Evolutionary conservation across 306 rosid genomes (phyloP), one percentile per base, ranked within the genome.

Genomic region (Astragalus glycyphyllos): DNA sequence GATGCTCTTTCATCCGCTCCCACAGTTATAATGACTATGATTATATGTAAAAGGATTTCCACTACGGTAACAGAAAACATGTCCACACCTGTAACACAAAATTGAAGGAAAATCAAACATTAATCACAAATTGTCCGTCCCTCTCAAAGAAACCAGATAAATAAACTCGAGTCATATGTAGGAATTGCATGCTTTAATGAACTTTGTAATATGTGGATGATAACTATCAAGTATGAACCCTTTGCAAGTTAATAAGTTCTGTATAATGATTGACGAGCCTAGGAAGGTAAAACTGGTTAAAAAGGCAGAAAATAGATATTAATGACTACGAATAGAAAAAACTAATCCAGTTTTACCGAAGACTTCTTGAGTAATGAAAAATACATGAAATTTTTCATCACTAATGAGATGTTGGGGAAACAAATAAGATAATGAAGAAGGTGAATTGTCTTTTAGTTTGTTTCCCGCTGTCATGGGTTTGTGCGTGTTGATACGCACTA

Each of bases 31-130:
- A 65, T 84, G 87, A 8, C 4, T 10, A 5, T 23, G 1, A 16
- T 0, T 12, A 20, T 20, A 2, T 8, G 0, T 6, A 10, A 54
- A 3, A 20, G 7, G 12, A 35, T 42, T 5, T 71, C 85, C 88
- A 67, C 88, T 81, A 29, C 37, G 48, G 79, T 84, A 84, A 63
- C 85, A 84, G 72, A 84, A 84, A 17, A 74, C 74, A 29, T 5
- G 4, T 29, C 85, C 85, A 71, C 88, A 84, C 77, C 88, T 84
- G 84, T 56, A 81, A 23, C 58, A 23, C 60, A 65, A 58, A 31
- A 80, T 20, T 26, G 5, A 73, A 53, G 65, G 38, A 29, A 50
- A 57, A 50, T 56, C 20, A 40, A 66, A 29, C 8, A 63, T 26
- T 7, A 76, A 41, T 46, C n/a, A 32, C 45, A 1, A 37, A 71